phyloP scores from a whole-genome alignment of 2,329 filamentous ascomycete species.

The Lachnellula occidentalis region DNA sequence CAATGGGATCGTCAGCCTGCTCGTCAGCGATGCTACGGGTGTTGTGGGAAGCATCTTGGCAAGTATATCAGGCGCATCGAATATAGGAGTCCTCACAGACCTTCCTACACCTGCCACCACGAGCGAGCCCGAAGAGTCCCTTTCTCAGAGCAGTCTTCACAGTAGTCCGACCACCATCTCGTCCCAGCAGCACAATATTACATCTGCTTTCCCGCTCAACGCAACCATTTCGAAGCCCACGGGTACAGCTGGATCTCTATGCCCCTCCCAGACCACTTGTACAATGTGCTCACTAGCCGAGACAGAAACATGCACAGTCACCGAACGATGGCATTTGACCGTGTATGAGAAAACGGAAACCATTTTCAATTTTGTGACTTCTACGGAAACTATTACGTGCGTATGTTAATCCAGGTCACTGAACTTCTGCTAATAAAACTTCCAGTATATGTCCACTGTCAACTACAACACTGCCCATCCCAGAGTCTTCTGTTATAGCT shows the following conservation, averaged over 20 bases:
- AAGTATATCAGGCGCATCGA: slow-evolving; percentile 3
- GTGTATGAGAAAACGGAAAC: slow-evolving; percentile 20
- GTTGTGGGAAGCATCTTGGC: slow-evolving; percentile 14
- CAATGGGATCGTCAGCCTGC: slow-evolving; percentile 6
- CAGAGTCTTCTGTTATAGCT: slow-evolving; percentile 4
- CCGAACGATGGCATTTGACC: slow-evolving; percentile 24
- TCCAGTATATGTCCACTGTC: slow-evolving; percentile 8
- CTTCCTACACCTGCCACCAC: not conserved
- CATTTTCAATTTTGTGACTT: slow-evolving; percentile 20
- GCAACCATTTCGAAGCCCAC: not conserved
- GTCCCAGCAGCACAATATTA: slow-evolving; percentile 1
- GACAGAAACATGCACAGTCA: slow-evolving; percentile 19
- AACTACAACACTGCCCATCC: slow-evolving; percentile 1
- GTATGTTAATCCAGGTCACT: not conserved
- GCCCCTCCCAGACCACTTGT: not conserved
- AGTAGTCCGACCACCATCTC: not conserved
- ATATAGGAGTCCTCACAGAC: slow-evolving; percentile 9
- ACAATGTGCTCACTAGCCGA: slow-evolving; percentile 10
- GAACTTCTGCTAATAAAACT: not conserved
- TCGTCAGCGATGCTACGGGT: slow-evolving; percentile 11
- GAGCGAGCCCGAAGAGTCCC: slow-evolving; percentile 2
- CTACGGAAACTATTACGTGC: slow-evolving; percentile 21
- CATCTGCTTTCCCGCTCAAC: slow-evolving; percentile 1
- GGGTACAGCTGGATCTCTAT: not conserved
- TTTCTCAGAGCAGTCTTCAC: not conserved